Percentiles rank a stretch among this genome's conserved stretches.
phyloP scores from a whole-genome alignment of 108 stramenopile genomes.

The Skeletonema grethae region DNA sequence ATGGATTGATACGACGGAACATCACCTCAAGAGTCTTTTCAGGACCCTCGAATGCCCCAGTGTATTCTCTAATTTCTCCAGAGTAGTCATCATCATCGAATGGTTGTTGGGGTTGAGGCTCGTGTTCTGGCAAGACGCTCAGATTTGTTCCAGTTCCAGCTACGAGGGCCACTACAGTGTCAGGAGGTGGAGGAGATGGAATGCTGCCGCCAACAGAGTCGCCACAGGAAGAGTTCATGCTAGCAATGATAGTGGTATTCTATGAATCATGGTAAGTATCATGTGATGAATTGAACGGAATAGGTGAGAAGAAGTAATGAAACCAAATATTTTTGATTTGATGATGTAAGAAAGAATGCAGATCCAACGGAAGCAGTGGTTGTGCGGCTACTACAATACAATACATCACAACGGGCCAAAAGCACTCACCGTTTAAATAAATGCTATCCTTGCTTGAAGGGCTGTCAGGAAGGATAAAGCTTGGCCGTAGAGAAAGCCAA shows the following conservation, averaged over 20 bases:
- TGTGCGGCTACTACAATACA: neutral
- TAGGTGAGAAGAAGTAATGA: neutral
- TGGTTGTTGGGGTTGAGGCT: slow-evolving; percentile 48
- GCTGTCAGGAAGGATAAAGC: slow-evolving; percentile 59
- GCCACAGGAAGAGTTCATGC: neutral
- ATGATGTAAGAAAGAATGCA: no score
- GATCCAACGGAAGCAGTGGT: no score
- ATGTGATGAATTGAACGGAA: neutral
- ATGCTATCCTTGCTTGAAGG: slow-evolving; percentile 13
- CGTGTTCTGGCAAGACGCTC: slow-evolving; percentile 9
- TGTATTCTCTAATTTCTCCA: slow-evolving; percentile 79
- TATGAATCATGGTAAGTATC: neutral
- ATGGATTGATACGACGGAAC: slow-evolving; percentile 56
- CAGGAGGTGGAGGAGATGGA: slow-evolving; percentile 2
- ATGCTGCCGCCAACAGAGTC: neutral
- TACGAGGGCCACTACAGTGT: neutral
- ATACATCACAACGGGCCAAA: neutral
- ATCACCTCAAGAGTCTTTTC: slow-evolving; percentile 89
- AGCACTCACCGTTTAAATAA: slow-evolving; percentile 8
- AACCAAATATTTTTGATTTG: no score
- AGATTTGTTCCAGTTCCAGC: slow-evolving; percentile 11
- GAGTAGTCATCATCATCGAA: slow-evolving; percentile 74
- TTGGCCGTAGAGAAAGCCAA: slow-evolving; percentile 66
- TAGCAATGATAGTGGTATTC: neutral
- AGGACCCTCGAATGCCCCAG: slow-evolving; percentile 86